Evolutionary conservation across 208 protist species (phyloP).

Genomic region (Spongospora subterranea): DNA sequence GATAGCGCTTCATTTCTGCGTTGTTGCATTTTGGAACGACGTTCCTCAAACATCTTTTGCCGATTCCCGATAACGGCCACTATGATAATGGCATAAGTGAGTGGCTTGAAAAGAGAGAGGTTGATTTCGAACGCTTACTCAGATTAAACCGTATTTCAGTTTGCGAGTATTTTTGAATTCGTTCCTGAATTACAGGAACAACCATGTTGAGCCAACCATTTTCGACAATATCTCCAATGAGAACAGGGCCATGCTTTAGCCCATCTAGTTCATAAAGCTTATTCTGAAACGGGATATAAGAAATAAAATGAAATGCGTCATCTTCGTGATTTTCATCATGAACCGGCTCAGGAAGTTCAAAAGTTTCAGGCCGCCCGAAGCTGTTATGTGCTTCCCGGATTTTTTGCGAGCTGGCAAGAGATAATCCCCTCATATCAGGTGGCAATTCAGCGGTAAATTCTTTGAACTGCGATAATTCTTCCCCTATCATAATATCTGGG

Average conservation of each 20-base stretch:
- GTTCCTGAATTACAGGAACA: slow-evolving; percentile 83
- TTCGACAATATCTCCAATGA: slow-evolving; percentile 15
- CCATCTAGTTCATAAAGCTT: slow-evolving; percentile 96
- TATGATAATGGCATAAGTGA: background rate
- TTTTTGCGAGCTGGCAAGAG: background rate
- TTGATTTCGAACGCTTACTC: background rate
- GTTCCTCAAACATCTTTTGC: slow-evolving; percentile 76
- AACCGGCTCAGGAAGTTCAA: slow-evolving; percentile 64
- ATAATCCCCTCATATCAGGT: slow-evolving; percentile 65
- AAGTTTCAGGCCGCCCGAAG: slow-evolving; percentile 20
- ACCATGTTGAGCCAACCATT: slow-evolving; percentile 75
- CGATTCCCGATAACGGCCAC: slow-evolving; percentile 90
- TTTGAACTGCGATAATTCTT: slow-evolving; percentile 77
- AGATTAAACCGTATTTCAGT: slow-evolving; percentile 86
- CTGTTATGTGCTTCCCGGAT: slow-evolving; percentile 52
- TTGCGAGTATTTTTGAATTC: slow-evolving; percentile 76
- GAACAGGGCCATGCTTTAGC: slow-evolving; percentile 84
- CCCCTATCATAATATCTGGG: slow-evolving; percentile 85
- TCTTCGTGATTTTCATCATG: slow-evolving; percentile 72
- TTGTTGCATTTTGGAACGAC: slow-evolving; percentile 73
- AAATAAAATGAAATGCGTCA: slow-evolving; percentile 95
- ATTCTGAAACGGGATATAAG: slow-evolving; percentile 77
- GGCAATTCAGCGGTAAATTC: slow-evolving; percentile 77
- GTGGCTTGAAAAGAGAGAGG: background rate
- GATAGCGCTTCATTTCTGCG: slow-evolving; percentile 65